Evolutionary conservation across 192 early-diverging fungal species (phyloP), one percentile per base, ranked within the genome.

Genomic region (Coemansia sp.): DNA sequence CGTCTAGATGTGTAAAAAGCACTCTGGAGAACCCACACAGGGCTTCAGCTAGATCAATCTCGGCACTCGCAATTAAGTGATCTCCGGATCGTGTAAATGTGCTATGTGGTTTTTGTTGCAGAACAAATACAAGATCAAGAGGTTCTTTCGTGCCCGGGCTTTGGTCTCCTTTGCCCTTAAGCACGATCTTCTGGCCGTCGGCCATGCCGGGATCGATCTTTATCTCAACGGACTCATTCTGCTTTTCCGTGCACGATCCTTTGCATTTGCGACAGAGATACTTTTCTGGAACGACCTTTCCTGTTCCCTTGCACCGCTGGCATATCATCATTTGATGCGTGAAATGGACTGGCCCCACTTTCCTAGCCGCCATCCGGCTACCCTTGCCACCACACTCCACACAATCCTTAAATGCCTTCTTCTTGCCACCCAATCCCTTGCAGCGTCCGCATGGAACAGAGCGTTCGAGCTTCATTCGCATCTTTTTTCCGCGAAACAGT

Each of bases 131-230:
- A 20, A 98, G 89, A 74, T 98, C 96, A 30, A 92, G 94, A 21
- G 97, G 89, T 31, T 92, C 88, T 31, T 34, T 30, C 55, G 93
- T 82, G 61, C 88, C 94, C 3, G 97, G 97, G 64, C 87, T 86
- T 72, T 98, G 96, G 78, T 99, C 97, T 56, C 90, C 97, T 75
- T 98, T 95, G 28, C 96, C 96, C 62, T 83, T 79, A 79, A 98
- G 92, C 5, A 87, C 84, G 60, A 99, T 95, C 77, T 87, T 89
- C 61, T 97, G 93, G 23, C 93, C 92, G 61, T 96, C 84, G 30
- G 63, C 70, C 94, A 96, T 96, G 31, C 97, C 97, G 74, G 94
- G 95, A 66, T 97, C 94, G 46, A 99, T 90, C 67, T 86, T 87
- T 59, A 99, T 87, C 64, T 95, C 95, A 46, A 99, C 87, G 7